Conservation (phyloP, 129 eudicot species). For the Apium graveolens region DNA sequence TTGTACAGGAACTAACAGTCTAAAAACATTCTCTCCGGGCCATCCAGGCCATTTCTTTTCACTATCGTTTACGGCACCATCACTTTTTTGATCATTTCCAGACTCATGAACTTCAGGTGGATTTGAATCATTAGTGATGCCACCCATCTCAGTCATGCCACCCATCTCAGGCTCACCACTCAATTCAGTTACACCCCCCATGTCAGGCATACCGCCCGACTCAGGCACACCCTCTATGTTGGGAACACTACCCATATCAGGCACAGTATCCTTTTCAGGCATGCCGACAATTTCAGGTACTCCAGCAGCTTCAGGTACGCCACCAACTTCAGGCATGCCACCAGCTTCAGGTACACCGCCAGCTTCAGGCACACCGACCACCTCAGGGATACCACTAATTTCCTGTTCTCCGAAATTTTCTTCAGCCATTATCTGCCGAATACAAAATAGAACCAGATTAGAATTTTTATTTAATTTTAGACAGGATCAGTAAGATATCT, state of each 20-base stretch:
- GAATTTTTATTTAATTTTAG: background rate
- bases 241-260: background rate
- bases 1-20: conserved; percentile 46
- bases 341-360: background rate
- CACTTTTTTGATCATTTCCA: background rate
- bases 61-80: background rate
- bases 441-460: background rate
- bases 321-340: background rate
- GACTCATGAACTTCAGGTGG: conserved; percentile 9
- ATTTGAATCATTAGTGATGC: background rate
- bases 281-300: background rate
- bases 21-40: conserved; percentile 63
- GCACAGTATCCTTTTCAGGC: background rate
- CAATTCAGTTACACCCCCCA: background rate
- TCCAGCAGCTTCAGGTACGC: background rate
- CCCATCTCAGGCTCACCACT: background rate
- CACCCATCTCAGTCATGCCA: background rate
- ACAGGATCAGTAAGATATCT: background rate
- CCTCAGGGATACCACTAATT: background rate
- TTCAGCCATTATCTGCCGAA: conserved; percentile 12
- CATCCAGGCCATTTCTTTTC: conserved; percentile 56
- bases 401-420: conserved; percentile 7
- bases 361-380: background rate
- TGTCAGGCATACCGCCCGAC: background rate
- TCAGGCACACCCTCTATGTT: background rate